Conservation (phyloP, 2,329 filamentous ascomycete species). For the Aspergillus fijiensis region DNA sequence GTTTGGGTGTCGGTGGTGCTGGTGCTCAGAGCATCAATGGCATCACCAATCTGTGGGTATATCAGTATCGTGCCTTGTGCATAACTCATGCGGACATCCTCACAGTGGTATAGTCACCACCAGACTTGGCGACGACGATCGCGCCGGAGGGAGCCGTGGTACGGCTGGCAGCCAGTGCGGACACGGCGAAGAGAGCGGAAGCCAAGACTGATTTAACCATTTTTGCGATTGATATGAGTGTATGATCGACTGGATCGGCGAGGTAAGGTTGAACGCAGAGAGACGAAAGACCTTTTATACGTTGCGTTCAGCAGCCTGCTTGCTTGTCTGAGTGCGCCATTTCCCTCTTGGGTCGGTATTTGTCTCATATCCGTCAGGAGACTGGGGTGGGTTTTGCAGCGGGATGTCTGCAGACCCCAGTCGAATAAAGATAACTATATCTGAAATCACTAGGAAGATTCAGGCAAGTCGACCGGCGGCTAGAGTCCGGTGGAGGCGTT, state of each 20-base stretch:
- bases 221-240: background rate
- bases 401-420: background rate
- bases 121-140: conserved; percentile 27
- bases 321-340: background rate
- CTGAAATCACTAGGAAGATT: conserved; percentile 8
- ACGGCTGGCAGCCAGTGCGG: conserved; percentile 24
- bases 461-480: conserved; percentile 2
- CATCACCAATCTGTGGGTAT: conserved; percentile 34
- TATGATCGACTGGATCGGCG: conserved; percentile 5
- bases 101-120: conserved; percentile 24
- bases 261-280: background rate
- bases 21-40: conserved; percentile 59
- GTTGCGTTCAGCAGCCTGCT: background rate
- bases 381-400: background rate
- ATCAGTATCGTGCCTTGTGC: background rate
- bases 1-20: conserved; percentile 52
- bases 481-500: background rate
- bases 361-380: conserved; percentile 6
- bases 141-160: conserved; percentile 25
- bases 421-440: conserved; percentile 5
- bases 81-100: background rate
- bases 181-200: conserved; percentile 14
- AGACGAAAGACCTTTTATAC: background rate
- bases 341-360: background rate
- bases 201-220: conserved; percentile 14